Percentiles rank a stretch among this genome's conserved stretches.
These are phyloP conservation scores for Phanerodontia chrysosporium DNA, from an alignment of 768 basidiomycete species.

Conservation along the genomic window DNA sequence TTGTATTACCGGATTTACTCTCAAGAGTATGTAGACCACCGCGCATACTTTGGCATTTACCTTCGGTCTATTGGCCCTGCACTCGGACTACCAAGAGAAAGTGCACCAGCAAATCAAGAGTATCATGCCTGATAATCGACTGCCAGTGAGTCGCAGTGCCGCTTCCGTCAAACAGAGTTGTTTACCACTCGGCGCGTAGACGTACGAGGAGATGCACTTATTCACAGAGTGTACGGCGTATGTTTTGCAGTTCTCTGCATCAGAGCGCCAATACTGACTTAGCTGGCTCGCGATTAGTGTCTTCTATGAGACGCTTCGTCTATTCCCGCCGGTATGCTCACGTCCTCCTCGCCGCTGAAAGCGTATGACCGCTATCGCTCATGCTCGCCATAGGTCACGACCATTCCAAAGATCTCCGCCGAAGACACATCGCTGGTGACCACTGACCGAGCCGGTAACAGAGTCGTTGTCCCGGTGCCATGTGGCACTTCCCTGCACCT, in stretches of 20 bases:
- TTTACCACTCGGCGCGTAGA: constrained; percentile 11
- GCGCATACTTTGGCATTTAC: constrained; percentile 31
- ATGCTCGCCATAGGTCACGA: neutral
- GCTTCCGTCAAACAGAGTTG: too few relatives aligned
- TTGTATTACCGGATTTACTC: too few relatives aligned
- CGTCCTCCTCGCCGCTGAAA: too few relatives aligned
- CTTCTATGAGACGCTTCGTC: constrained; percentile 31
- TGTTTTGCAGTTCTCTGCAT: neutral
- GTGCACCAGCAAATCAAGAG: constrained; percentile 29
- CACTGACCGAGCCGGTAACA: constrained; percentile 18
- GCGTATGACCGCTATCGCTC: too few relatives aligned
- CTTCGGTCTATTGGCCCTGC: constrained; percentile 33
- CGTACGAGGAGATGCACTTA: constrained; percentile 26
- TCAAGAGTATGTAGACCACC: constrained; percentile 30
- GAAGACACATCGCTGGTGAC: constrained; percentile 22
- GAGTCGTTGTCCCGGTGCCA: constrained; percentile 18
- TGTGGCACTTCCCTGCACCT: constrained; percentile 18
- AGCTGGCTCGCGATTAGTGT: constrained; percentile 20
- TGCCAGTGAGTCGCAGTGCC: constrained; percentile 20
- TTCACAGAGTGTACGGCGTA: constrained; percentile 25
- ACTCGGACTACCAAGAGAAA: constrained; percentile 37
- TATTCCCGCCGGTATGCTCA: constrained; percentile 31
- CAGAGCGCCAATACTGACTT: neutral
- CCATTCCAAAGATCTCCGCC: constrained; percentile 16
- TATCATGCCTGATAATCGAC: constrained; percentile 21